phyloP scores from a whole-genome alignment of 495 filamentous ascomycete species.

The Podospora pseudocomata region DNA sequence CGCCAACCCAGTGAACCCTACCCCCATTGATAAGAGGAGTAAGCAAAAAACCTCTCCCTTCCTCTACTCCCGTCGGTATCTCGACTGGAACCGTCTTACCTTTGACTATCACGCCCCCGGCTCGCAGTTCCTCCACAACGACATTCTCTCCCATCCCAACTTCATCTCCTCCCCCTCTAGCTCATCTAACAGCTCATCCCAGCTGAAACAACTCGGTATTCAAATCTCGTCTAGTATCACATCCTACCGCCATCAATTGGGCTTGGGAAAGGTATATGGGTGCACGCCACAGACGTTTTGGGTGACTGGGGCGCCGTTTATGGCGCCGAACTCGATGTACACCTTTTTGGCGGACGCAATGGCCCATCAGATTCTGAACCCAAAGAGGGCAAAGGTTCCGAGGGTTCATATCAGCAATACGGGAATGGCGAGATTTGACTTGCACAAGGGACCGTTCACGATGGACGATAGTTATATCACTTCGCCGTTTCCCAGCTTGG shows the following conservation, averaged over 20 bases:
- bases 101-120: slow-evolving; percentile 65
- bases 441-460: slow-evolving; percentile 78
- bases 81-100: slow-evolving; percentile 81
- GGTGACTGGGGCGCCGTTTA: slow-evolving; percentile 62
- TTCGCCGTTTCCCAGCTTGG: slow-evolving; percentile 58
- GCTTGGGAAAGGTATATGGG: slow-evolving; percentile 62
- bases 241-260: slow-evolving; percentile 56
- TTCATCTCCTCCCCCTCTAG: neutral
- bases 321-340: slow-evolving; percentile 59
- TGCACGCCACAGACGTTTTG: slow-evolving; percentile 70
- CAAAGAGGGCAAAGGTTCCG: slow-evolving; percentile 44
- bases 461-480: slow-evolving; percentile 73
- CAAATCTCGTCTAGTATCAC: slow-evolving; percentile 64
- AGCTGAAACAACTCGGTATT: slow-evolving; percentile 39
- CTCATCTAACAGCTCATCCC: neutral
- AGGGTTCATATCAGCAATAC: slow-evolving; percentile 70
- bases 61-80: slow-evolving; percentile 67
- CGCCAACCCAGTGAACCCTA: slow-evolving; percentile 5
- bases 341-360: slow-evolving; percentile 62
- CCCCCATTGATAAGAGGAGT: neutral
- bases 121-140: slow-evolving; percentile 63
- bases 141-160: slow-evolving; percentile 10
- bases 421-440: slow-evolving; percentile 77
- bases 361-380: slow-evolving; percentile 51
- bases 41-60: slow-evolving; percentile 27